phyloP scores from a whole-genome alignment of 2,329 filamentous ascomycete species.

The Venturia effusa region DNA sequence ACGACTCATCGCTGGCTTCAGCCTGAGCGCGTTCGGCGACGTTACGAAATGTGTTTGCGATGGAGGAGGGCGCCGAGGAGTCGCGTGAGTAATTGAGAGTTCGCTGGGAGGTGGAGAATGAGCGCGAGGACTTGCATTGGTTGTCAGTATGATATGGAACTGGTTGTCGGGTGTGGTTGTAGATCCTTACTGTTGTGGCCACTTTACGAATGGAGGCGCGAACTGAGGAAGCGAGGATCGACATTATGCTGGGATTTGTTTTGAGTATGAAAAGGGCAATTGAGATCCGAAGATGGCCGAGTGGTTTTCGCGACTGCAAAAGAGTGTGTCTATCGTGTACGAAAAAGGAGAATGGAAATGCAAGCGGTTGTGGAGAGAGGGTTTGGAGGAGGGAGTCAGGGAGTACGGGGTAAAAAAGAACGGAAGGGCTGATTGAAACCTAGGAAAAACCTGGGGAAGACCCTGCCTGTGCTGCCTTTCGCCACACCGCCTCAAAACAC shows the following conservation, averaged over 20 bases:
- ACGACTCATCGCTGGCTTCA: conserved; percentile 9
- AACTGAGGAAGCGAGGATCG: conserved; percentile 3
- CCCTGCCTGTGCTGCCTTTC: neutral
- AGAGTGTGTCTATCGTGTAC: neutral
- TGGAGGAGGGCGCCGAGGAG: neutral
- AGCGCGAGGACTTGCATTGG: neutral
- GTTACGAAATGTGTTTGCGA: conserved; percentile 9
- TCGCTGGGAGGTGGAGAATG: neutral
- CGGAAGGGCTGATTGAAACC: neutral
- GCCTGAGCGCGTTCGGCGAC: conserved; percentile 4
- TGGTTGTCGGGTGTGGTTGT: neutral
- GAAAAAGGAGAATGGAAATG: neutral
- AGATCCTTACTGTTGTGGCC: neutral
- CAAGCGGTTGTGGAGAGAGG: neutral
- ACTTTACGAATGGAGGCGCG: neutral
- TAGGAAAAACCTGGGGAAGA: neutral
- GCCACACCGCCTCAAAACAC: neutral
- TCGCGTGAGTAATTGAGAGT: neutral
- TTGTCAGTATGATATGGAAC: neutral
- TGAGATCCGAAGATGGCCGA: neutral
- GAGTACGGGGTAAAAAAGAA: neutral
- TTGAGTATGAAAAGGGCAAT: neutral
- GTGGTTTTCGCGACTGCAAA: neutral
- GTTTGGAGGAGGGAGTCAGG: neutral
- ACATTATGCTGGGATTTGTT: conserved; percentile 4